A percentile compares a stretch with the other conserved stretches of the same genome.
These are phyloP conservation scores for Pelargonium cotyledonis DNA, from an alignment of 441 rosid genomes.

Conservation along the genomic window DNA sequence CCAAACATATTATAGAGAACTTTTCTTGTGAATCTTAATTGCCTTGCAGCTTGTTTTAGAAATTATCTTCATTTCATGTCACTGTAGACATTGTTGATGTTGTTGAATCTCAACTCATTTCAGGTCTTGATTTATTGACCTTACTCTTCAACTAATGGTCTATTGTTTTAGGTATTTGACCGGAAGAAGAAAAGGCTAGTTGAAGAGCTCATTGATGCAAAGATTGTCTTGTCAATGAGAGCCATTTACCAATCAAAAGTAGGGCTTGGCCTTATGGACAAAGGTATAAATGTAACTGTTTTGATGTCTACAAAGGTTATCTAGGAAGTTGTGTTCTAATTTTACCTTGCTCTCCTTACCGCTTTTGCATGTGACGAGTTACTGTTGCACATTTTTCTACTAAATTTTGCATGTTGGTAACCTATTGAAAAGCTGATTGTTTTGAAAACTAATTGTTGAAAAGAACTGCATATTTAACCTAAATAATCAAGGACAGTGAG, in stretches of 20 bases:
- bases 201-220: constrained; percentile 83
- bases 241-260: constrained; percentile 88
- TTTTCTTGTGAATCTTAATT: background rate
- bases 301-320: background rate
- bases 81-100: background rate
- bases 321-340: too few relatives aligned
- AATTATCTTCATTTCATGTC: background rate
- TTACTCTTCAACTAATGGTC: constrained; percentile 14
- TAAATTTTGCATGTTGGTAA: background rate
- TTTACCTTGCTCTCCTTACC: too few relatives aligned
- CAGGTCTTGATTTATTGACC: background rate
- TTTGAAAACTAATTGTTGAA: background rate
- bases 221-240: constrained; percentile 86
- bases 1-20: background rate
- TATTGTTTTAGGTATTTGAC: constrained; percentile 61
- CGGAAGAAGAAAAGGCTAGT: constrained; percentile 77
- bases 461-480: background rate
- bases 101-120: background rate
- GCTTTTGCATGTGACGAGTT: too few relatives aligned
- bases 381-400: too few relatives aligned
- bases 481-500: too few relatives aligned
- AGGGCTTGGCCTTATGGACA: constrained; percentile 78
- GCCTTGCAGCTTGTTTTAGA: background rate
- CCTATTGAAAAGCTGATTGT: background rate
- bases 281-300: constrained; percentile 39